Evolutionary conservation across 2,329 filamentous ascomycete species (phyloP).

Genomic region (Fusarium phyllophilum): DNA sequence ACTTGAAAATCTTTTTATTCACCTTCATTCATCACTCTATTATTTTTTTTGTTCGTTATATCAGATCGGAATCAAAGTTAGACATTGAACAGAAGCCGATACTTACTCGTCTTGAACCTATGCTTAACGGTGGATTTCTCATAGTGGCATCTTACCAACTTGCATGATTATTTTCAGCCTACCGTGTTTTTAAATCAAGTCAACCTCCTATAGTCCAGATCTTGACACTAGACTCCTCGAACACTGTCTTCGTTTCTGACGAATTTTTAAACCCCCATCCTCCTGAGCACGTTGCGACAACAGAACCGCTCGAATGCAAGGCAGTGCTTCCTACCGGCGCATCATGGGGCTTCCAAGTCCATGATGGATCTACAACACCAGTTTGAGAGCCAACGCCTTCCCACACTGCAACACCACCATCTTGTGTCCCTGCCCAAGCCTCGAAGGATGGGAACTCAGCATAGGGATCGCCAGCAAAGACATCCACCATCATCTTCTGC

Average conservation of each 20-base stretch:
- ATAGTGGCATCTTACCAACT: not conserved
- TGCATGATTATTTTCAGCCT: not conserved
- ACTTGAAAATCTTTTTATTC: not conserved
- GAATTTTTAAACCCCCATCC: slow-evolving; percentile 54
- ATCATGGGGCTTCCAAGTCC: slow-evolving; percentile 61
- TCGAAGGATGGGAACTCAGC: slow-evolving; percentile 59
- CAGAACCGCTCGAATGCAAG: slow-evolving; percentile 65
- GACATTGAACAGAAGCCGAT: not conserved
- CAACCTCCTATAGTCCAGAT: slow-evolving; percentile 42
- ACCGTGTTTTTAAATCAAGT: not conserved
- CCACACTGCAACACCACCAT: slow-evolving; percentile 68
- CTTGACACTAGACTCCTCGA: slow-evolving; percentile 41
- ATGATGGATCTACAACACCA: slow-evolving; percentile 57
- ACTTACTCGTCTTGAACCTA: not conserved
- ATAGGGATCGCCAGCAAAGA: slow-evolving; percentile 57
- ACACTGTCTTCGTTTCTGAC: slow-evolving; percentile 20
- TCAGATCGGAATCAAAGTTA: too few relatives aligned
- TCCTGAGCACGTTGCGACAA: slow-evolving; percentile 66
- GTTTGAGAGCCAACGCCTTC: slow-evolving; percentile 62
- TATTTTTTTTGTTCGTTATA: too few relatives aligned
- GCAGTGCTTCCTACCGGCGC: slow-evolving; percentile 61
- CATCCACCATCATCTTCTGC: slow-evolving; percentile 66
- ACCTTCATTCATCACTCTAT: too few relatives aligned
- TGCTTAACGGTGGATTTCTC: not conserved
- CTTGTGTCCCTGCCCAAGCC: slow-evolving; percentile 68